Percentiles rank a stretch among this genome's conserved stretches.
These are phyloP conservation scores for Fistulinella cinereoalba DNA, from an alignment of 1,284 basidiomycete species.

Conservation along the genomic window DNA sequence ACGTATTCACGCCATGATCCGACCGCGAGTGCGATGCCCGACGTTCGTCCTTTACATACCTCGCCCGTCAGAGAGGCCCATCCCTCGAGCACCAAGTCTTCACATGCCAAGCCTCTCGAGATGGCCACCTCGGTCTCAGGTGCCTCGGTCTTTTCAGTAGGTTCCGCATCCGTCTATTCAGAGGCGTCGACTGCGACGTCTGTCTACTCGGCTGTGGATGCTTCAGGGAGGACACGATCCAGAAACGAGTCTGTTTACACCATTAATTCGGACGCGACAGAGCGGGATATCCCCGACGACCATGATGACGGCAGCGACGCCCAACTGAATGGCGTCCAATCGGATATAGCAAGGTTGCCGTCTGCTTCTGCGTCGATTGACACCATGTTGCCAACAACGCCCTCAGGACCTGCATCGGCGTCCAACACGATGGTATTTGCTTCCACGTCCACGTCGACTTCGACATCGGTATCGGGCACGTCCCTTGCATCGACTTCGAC, in stretches of 20 bases:
- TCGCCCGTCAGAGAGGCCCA: neutral
- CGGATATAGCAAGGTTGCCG: neutral
- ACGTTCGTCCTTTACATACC: neutral
- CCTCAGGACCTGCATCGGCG: slow-evolving; percentile 2
- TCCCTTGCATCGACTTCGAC: slow-evolving; percentile 16
- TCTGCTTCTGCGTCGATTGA: slow-evolving; percentile 6
- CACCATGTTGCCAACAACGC: neutral
- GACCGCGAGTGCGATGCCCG: slow-evolving; percentile 1
- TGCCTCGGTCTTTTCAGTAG: slow-evolving; percentile 28
- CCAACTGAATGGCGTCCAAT: slow-evolving; percentile 5
- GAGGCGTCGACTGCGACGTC: slow-evolving; percentile 31
- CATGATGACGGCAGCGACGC: slow-evolving; percentile 8
- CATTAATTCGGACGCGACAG: slow-evolving; percentile 15
- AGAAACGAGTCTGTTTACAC: slow-evolving; percentile 19
- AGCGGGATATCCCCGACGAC: slow-evolving; percentile 13
- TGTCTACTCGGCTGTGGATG: slow-evolving; percentile 11
- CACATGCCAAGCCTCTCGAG: slow-evolving; percentile 19
- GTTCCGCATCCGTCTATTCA: slow-evolving; percentile 28
- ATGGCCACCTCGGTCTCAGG: slow-evolving; percentile 26
- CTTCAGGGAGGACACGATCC: slow-evolving; percentile 7
- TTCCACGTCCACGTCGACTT: slow-evolving; percentile 17
- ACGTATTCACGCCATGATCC: slow-evolving; percentile 18
- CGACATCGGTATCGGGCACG: slow-evolving; percentile 6
- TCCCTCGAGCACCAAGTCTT: neutral
- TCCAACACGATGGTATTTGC: slow-evolving; percentile 6